Percentiles rank a stretch among this genome's conserved stretches.
Conservation (phyloP, 75 land plant species). For the Sequoiadendron giganteum region DNA sequence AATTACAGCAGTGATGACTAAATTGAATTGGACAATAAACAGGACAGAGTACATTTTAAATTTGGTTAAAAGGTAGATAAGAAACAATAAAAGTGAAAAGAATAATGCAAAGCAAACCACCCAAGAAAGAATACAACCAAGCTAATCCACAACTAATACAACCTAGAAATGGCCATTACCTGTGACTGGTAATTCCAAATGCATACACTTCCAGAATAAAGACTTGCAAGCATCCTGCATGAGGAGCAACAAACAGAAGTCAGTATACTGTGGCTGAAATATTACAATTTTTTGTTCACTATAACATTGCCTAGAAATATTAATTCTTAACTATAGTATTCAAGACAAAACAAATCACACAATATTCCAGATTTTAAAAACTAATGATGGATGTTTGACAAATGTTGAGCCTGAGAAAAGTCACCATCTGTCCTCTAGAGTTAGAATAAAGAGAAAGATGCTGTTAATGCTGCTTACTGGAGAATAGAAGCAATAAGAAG, state of each 20-base stretch:
- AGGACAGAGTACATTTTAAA: not conserved
- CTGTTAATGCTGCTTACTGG: not conserved
- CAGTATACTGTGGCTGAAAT: not conserved
- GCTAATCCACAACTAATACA: not conserved
- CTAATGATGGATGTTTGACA: not conserved
- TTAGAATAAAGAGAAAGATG: not conserved
- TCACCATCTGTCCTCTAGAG: not conserved
- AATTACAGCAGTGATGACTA: not conserved
- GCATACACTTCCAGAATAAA: slow-evolving; percentile 84
- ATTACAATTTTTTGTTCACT: not conserved
- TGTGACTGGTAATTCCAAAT: slow-evolving; percentile 95
- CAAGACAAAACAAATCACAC: not conserved
- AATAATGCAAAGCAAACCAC: not conserved
- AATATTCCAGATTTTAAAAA: not conserved
- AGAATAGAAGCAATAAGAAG: not conserved
- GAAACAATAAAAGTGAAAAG: not conserved
- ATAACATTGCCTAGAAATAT: not conserved
- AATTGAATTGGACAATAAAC: not conserved
- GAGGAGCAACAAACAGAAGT: not conserved
- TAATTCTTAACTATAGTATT: not conserved
- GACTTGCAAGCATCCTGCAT: slow-evolving; percentile 86
- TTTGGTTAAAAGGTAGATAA: not conserved
- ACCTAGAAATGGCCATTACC: slow-evolving; percentile 33
- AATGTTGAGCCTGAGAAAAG: not conserved
- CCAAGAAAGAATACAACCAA: not conserved